phyloP scores from a whole-genome alignment of 768 basidiomycete genomes.

The Hydnomerulius pinastri region DNA sequence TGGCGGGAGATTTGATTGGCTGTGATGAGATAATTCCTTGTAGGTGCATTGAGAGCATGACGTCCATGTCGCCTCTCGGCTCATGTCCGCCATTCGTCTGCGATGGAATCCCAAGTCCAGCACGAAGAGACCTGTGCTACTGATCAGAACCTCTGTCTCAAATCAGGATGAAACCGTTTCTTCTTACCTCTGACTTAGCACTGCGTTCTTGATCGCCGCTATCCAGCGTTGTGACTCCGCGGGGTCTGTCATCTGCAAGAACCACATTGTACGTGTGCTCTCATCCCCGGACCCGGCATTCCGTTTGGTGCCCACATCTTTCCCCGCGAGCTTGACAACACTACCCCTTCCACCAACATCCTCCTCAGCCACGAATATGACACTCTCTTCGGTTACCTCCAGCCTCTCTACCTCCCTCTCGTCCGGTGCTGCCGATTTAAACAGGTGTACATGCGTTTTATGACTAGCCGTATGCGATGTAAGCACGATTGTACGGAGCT shows the following conservation, averaged over 20 bases:
- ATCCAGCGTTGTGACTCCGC: conserved; percentile 77
- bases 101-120: conserved; percentile 56
- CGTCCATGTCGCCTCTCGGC: conserved; percentile 80
- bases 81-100: conserved; percentile 49
- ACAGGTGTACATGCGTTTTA: conserved; percentile 66
- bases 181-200: conserved; percentile 67
- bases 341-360: conserved; percentile 45
- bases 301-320: conserved; percentile 52
- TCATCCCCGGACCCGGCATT: conserved; percentile 14
- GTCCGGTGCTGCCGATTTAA: conserved; percentile 59
- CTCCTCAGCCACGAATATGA: conserved; percentile 70
- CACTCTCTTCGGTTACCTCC: conserved; percentile 74
- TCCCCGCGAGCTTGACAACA: conserved; percentile 70
- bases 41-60: conserved; percentile 77
- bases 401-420: conserved; percentile 75
- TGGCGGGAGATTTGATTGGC: conserved; percentile 9
- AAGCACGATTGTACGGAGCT: conserved; percentile 60
- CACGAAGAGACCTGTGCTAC: conserved; percentile 58
- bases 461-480: conserved; percentile 41
- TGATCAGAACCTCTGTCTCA: conserved; percentile 1
- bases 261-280: conserved; percentile 43
- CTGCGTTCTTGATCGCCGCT: conserved; percentile 66
- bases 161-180: conserved; percentile 1
- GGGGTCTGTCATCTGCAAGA: conserved; percentile 63
- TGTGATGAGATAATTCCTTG: conserved; percentile 52